Evolutionary conservation across 768 basidiomycete genomes (phyloP).

Genomic region (Mycena indigotica): DNA sequence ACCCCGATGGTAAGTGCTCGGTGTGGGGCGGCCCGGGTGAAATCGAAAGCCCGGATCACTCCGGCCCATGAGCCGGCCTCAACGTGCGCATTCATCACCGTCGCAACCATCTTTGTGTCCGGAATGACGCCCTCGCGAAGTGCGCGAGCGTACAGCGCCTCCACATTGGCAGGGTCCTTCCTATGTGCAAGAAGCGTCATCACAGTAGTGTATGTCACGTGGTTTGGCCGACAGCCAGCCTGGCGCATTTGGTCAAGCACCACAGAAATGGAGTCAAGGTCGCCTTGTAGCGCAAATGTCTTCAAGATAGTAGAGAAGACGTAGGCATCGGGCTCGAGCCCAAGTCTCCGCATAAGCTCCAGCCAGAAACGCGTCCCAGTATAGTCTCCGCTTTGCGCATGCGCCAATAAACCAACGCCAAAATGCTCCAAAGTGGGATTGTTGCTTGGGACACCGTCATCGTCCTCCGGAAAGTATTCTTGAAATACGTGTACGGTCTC

Average conservation of each 20-base stretch:
- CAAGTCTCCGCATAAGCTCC: conserved; percentile 48
- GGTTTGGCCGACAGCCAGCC: conserved; percentile 48
- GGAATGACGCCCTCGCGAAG: conserved; percentile 62
- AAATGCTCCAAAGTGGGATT: conserved; percentile 55
- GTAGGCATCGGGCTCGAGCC: conserved; percentile 53
- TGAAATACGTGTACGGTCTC: conserved; percentile 54
- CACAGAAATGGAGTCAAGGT: conserved; percentile 50
- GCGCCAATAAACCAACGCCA: conserved; percentile 56
- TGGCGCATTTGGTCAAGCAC: conserved; percentile 65
- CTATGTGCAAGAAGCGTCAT: conserved; percentile 66
- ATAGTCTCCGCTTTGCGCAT: conserved; percentile 48
- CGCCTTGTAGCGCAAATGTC: conserved; percentile 54
- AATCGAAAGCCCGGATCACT: conserved; percentile 71
- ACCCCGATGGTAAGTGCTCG: conserved; percentile 56
- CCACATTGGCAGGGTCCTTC: conserved; percentile 64
- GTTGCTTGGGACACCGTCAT: conserved; percentile 31
- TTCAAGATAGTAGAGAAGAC: conserved; percentile 65
- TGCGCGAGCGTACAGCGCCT: conserved; percentile 66
- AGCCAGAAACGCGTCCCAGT: conserved; percentile 59
- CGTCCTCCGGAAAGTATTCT: conserved; percentile 49
- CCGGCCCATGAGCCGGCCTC: conserved; percentile 79
- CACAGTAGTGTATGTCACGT: conserved; percentile 63
- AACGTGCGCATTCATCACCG: conserved; percentile 83
- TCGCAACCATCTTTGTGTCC: conserved; percentile 63
- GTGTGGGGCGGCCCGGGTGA: conserved; percentile 44